Evolutionary conservation across 371 early-diverging fungal genomes (phyloP).

Genomic region (Mortierella polycephala): DNA sequence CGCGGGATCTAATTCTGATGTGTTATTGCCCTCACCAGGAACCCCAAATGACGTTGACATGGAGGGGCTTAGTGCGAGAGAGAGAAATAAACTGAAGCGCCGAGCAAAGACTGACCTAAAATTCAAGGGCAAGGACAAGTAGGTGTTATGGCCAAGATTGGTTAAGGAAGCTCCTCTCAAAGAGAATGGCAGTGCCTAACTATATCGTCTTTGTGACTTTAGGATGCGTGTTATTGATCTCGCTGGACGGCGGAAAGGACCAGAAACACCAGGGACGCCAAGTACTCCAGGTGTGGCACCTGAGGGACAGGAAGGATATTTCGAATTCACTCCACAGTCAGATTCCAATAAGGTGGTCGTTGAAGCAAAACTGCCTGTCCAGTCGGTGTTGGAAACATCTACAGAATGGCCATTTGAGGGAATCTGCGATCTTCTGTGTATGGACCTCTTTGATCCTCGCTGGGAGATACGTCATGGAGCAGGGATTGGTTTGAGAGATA

Average conservation of each 20-base stretch:
- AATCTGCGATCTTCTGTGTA: slow-evolving; percentile 87
- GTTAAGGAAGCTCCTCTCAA: not conserved
- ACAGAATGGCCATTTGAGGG: slow-evolving; percentile 94
- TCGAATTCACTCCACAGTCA: slow-evolving; percentile 76
- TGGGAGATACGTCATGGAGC: slow-evolving; percentile 99
- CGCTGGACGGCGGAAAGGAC: slow-evolving; percentile 39
- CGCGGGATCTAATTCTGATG: slow-evolving; percentile 33
- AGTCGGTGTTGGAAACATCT: slow-evolving; percentile 58
- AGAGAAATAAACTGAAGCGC: slow-evolving; percentile 89
- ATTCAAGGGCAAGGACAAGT: slow-evolving; percentile 81
- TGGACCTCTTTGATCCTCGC: slow-evolving; percentile 90
- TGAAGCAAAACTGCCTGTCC: slow-evolving; percentile 69
- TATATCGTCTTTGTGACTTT: not conserved
- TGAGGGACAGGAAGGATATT: slow-evolving; percentile 60
- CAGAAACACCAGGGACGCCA: slow-evolving; percentile 55
- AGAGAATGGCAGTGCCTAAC: not conserved
- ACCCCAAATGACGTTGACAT: slow-evolving; percentile 64
- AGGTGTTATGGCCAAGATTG: slow-evolving; percentile 12
- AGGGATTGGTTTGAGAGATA: slow-evolving; percentile 91
- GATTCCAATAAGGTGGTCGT: slow-evolving; percentile 79
- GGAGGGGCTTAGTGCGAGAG: slow-evolving; percentile 91
- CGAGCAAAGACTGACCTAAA: slow-evolving; percentile 87
- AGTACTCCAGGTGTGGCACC: slow-evolving; percentile 61
- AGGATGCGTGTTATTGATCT: slow-evolving; percentile 57
- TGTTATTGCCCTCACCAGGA: slow-evolving; percentile 47